Evolutionary conservation across 2,329 filamentous ascomycete species (phyloP).

Genomic region (Aspergillus fumigatiaffinis): DNA sequence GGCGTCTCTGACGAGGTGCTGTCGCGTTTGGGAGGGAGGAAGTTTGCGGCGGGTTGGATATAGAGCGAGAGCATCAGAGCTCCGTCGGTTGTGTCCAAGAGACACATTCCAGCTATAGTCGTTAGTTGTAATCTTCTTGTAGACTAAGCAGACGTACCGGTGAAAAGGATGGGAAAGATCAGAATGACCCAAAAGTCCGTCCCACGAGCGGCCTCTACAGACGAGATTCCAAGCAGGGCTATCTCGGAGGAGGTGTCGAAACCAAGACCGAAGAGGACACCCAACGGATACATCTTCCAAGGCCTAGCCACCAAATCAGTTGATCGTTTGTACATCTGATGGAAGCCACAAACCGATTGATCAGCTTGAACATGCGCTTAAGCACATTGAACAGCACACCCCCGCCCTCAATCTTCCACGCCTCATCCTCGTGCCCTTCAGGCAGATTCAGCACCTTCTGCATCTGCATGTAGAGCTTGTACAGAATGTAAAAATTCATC

Average conservation of each 20-base stretch:
- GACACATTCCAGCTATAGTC: slow-evolving; percentile 76
- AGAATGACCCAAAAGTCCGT: slow-evolving; percentile 92
- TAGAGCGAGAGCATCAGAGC: slow-evolving; percentile 95
- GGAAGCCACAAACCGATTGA: slow-evolving; percentile 44
- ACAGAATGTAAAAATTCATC: slow-evolving; percentile 83
- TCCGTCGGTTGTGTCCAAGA: slow-evolving; percentile 87
- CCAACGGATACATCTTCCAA: slow-evolving; percentile 96
- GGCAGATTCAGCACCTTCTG: slow-evolving; percentile 53
- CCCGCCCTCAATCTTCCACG: slow-evolving; percentile 69
- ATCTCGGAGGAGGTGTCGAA: slow-evolving; percentile 97
- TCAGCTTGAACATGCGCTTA: slow-evolving; percentile 69
- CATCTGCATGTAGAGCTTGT: slow-evolving; percentile 68
- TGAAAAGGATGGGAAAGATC: slow-evolving; percentile 87
- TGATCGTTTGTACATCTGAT: neutral
- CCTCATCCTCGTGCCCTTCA: slow-evolving; percentile 45
- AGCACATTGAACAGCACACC: slow-evolving; percentile 72
- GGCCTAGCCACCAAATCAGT: slow-evolving; percentile 25
- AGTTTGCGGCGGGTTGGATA: slow-evolving; percentile 51
- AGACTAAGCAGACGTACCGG: slow-evolving; percentile 50
- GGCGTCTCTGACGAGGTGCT: slow-evolving; percentile 12
- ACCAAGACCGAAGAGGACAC: slow-evolving; percentile 82
- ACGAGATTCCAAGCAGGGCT: slow-evolving; percentile 83
- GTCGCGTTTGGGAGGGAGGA: slow-evolving; percentile 29
- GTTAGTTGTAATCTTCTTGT: neutral
- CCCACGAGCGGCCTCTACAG: slow-evolving; percentile 77